Evolutionary conservation across 2,329 filamentous ascomycete genomes (phyloP).

Genomic region (Claviceps fusiformis): DNA sequence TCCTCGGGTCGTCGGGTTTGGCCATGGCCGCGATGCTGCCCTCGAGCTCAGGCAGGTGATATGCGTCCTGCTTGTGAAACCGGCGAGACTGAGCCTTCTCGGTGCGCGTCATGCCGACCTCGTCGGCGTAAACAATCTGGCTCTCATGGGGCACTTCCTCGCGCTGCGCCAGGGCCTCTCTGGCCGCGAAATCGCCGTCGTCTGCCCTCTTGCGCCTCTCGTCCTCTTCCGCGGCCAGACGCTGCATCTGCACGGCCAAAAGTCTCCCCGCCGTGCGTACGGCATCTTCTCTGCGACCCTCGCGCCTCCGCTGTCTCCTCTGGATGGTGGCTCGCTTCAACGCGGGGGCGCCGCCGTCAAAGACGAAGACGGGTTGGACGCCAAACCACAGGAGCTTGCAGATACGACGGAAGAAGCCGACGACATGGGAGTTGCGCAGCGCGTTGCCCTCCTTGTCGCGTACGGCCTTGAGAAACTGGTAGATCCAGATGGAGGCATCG

Average conservation of each 20-base stretch:
- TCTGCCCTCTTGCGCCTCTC: constrained; percentile 42
- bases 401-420: constrained; percentile 95
- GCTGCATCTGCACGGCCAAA: constrained; percentile 86
- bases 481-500: constrained; percentile 98
- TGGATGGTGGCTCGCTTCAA: constrained; percentile 87
- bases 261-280: constrained; percentile 81
- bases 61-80: constrained; percentile 87
- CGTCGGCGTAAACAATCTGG: constrained; percentile 79
- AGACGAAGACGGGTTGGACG: constrained; percentile 93
- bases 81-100: constrained; percentile 62
- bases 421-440: constrained; percentile 85
- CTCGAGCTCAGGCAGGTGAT: constrained; percentile 81
- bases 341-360: constrained; percentile 84
- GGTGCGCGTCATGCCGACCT: constrained; percentile 64
- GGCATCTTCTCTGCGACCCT: constrained; percentile 87
- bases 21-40: constrained; percentile 75
- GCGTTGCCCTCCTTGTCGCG: constrained; percentile 98
- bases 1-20: constrained; percentile 77
- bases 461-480: constrained; percentile 97
- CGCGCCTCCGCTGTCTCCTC: constrained; percentile 61
- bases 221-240: constrained; percentile 73
- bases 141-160: constrained; percentile 54
- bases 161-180: constrained; percentile 34
- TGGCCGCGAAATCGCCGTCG: constrained; percentile 28
- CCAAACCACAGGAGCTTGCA: constrained; percentile 96